A percentile compares a stretch with the other conserved stretches of the same genome.
These are phyloP conservation scores for Lepiota venenata DNA, from an alignment of 768 basidiomycete species.

Conservation along the genomic window DNA sequence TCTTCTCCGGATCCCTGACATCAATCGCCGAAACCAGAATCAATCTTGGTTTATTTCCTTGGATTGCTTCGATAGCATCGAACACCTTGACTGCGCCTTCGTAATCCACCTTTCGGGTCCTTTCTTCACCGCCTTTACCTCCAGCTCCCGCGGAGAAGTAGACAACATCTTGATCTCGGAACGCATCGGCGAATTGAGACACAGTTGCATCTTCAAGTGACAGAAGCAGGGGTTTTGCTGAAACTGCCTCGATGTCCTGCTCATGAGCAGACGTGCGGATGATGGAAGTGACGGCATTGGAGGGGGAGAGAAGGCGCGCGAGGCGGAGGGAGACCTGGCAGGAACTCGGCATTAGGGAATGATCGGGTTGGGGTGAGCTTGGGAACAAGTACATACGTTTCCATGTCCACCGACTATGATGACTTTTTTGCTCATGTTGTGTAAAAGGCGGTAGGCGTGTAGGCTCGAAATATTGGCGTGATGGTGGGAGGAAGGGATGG, in stretches of 20 bases:
- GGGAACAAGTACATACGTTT: not conserved
- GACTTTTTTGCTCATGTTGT: constrained; percentile 29
- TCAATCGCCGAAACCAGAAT: constrained; percentile 59
- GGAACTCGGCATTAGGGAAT: not conserved
- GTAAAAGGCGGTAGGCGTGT: too few species aligned
- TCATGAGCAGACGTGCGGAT: constrained; percentile 46
- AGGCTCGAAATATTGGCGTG: too few species aligned
- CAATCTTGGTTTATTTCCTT: constrained; percentile 43
- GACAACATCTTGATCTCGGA: constrained; percentile 37
- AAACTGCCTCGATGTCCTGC: constrained; percentile 38
- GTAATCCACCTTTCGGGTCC: constrained; percentile 52
- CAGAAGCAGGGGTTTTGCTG: constrained; percentile 44
- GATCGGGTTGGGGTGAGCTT: too few species aligned
- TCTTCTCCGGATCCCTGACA: constrained; percentile 42
- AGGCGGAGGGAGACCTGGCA: constrained; percentile 44
- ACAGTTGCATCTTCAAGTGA: constrained; percentile 51
- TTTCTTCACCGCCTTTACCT: constrained; percentile 50
- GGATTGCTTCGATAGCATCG: constrained; percentile 55
- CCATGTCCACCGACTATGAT: constrained; percentile 52
- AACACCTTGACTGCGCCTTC: constrained; percentile 66
- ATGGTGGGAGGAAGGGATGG: too few species aligned
- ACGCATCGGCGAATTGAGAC: constrained; percentile 39
- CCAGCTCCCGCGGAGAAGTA: constrained; percentile 50
- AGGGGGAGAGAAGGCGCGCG: constrained; percentile 38
- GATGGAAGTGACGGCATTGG: constrained; percentile 47